phyloP scores from a whole-genome alignment of 768 basidiomycete genomes.

The Hygrocybe coccinea region DNA sequence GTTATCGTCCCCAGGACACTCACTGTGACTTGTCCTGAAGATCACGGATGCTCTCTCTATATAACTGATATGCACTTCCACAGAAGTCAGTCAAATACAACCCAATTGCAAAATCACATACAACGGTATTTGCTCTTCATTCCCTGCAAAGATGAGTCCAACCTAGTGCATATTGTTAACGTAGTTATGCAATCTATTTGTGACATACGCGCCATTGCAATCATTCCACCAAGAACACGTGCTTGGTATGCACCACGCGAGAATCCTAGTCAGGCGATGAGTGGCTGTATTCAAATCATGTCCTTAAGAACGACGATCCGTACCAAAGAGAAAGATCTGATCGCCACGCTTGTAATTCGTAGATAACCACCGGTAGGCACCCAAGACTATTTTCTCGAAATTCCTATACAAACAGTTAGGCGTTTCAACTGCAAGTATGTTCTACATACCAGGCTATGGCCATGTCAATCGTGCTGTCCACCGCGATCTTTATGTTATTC shows the following conservation, averaged over 20 bases:
- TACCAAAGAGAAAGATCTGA: conserved; percentile 40
- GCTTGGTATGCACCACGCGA: conserved; percentile 48
- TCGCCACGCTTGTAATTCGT: conserved; percentile 36
- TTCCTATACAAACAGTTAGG: conserved; percentile 24
- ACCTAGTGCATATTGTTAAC: conserved; percentile 26
- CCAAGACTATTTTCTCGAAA: conserved; percentile 31
- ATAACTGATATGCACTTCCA: too few relatives aligned
- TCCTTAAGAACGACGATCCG: background rate
- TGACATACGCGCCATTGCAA: conserved; percentile 32
- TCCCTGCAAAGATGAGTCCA: conserved; percentile 39
- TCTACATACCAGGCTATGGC: conserved; percentile 17
- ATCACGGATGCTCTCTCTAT: too few relatives aligned
- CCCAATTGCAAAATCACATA: conserved; percentile 12
- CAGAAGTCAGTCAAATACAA: too few relatives aligned
- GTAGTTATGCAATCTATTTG: too few relatives aligned
- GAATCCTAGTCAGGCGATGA: conserved; percentile 40
- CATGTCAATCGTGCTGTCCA: conserved; percentile 13
- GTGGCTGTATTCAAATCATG: background rate
- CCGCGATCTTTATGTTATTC: conserved; percentile 12
- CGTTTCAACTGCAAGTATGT: background rate
- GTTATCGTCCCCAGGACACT: too few relatives aligned
- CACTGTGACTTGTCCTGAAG: too few relatives aligned
- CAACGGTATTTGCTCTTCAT: conserved; percentile 41
- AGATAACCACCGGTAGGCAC: conserved; percentile 41
- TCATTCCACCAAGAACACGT: conserved; percentile 42